Evolutionary conservation across 2,329 filamentous ascomycete species (phyloP).

Genomic region (Fusarium praegraminearum): DNA sequence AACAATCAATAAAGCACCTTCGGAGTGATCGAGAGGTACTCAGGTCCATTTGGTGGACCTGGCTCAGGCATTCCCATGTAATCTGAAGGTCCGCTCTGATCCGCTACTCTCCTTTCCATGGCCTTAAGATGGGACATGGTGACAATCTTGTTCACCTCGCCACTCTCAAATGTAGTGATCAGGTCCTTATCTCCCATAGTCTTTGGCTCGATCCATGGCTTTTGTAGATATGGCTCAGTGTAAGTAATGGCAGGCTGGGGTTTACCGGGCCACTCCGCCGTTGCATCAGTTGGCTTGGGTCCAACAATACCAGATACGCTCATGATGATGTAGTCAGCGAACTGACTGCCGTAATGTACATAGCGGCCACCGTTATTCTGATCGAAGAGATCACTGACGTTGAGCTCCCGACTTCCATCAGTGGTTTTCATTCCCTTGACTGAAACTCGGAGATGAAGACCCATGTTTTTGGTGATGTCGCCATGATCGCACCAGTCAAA

Average conservation of each 20-base stretch:
- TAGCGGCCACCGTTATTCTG: constrained; percentile 2
- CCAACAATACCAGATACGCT: constrained; percentile 5
- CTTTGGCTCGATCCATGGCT: background rate
- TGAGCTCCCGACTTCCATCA: background rate
- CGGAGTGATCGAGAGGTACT: background rate
- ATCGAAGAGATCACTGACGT: background rate
- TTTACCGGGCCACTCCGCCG: background rate
- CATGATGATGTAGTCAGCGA: constrained; percentile 2
- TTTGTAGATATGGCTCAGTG: background rate
- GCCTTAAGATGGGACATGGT: background rate
- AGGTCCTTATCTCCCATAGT: background rate
- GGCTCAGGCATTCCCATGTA: constrained; percentile 7
- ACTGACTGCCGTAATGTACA: constrained; percentile 2
- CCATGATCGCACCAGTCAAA: constrained; percentile 3
- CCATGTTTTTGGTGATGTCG: constrained; percentile 4
- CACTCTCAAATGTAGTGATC: background rate
- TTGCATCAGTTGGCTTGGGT: background rate
- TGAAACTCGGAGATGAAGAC: constrained; percentile 1
- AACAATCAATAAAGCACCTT: background rate
- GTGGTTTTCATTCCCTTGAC: background rate
- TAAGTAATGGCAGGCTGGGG: background rate
- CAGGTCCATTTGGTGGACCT: background rate
- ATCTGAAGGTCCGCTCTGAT: background rate
- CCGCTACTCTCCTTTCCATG: background rate
- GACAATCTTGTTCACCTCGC: background rate